A percentile compares a stretch with the other conserved stretches of the same genome.
Conservation (phyloP, 2,329 filamentous ascomycete genomes). For the Stachybotrys echinatus region DNA sequence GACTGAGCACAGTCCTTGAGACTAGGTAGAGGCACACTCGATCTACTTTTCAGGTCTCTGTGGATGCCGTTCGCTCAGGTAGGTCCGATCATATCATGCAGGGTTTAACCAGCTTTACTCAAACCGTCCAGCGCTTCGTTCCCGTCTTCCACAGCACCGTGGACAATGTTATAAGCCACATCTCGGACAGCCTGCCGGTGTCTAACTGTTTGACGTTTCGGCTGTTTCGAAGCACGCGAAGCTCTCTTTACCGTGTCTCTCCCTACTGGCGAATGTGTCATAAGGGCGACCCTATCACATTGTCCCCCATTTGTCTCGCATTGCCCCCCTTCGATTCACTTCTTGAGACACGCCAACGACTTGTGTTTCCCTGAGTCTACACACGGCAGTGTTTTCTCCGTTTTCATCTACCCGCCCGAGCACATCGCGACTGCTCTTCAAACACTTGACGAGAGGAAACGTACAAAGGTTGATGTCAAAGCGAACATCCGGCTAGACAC, state of each 20-base stretch:
- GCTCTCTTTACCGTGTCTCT: neutral
- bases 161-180: neutral
- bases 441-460: neutral
- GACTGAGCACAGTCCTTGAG: neutral
- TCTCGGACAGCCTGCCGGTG: neutral
- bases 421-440: neutral
- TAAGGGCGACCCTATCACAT: neutral
- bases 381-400: neutral
- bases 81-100: neutral
- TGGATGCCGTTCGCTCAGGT: neutral
- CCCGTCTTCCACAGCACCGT: neutral
- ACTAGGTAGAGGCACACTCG: neutral
- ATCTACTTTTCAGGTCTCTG: neutral
- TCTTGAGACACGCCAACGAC: neutral
- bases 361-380: neutral
- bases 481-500: neutral
- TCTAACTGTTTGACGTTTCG: neutral
- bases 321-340: neutral
- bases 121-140: neutral
- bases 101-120: neutral
- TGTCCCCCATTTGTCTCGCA: neutral
- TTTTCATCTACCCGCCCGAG: neutral
- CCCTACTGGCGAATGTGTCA: neutral
- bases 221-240: neutral
- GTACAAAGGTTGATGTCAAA: neutral